phyloP scores from a whole-genome alignment of 257 asterid genomes.

The Capsicum rhomboideum region DNA sequence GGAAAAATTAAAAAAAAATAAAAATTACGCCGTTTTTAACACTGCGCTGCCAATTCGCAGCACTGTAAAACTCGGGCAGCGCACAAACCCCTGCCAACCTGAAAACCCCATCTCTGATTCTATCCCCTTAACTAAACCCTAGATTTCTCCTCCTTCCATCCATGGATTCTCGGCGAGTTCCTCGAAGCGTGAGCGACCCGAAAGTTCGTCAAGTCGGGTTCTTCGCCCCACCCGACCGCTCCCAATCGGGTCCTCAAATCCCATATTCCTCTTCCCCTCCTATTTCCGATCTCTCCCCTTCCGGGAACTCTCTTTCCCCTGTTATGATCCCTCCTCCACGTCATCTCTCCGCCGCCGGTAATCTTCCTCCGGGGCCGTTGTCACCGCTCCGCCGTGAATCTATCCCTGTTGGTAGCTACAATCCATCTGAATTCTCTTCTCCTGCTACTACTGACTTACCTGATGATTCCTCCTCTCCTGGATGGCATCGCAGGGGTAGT shows the following conservation, averaged over 20 bases:
- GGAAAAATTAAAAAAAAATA: neutral
- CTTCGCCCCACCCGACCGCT: conserved; percentile 64
- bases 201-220: conserved; percentile 95
- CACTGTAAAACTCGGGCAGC: neutral
- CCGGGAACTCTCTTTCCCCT: conserved; percentile 73
- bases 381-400: conserved; percentile 54
- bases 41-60: neutral
- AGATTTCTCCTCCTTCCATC: neutral
- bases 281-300: conserved; percentile 35
- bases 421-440: conserved; percentile 61
- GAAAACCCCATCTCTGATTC: neutral
- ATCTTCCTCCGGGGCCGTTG: conserved; percentile 28
- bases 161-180: conserved; percentile 76
- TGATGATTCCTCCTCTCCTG: conserved; percentile 40
- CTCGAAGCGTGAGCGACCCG: conserved; percentile 86
- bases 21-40: neutral
- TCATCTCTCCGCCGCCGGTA: conserved; percentile 28
- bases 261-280: conserved; percentile 44
- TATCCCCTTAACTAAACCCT: neutral
- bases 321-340: conserved; percentile 93
- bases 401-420: conserved; percentile 61
- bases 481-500: conserved; percentile 27
- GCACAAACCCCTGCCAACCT: neutral
- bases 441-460: conserved; percentile 44
- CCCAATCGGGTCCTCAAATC: conserved; percentile 53